Evolutionary conservation across 192 early-diverging fungal genomes (phyloP), one percentile per base, ranked within the genome.

Genomic region (Podila verticillata): DNA sequence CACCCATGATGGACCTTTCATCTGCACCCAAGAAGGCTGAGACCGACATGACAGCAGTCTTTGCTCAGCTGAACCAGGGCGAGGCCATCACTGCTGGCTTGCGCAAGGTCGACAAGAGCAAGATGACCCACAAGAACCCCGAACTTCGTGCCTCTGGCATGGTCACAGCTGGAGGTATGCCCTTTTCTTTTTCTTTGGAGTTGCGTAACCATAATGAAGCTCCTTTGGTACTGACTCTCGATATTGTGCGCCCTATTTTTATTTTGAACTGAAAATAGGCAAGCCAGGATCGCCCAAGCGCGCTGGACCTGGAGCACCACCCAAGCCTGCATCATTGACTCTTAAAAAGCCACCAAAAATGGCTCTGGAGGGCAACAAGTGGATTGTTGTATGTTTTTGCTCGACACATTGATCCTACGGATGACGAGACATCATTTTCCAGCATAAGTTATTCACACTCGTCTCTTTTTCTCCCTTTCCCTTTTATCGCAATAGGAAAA

Each of bases 81-180:
- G 83, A 84, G 56, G 83, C 63, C 8, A 84, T 94, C 65, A 93
- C 94, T 4, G 61, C 91, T 35, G 93, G 92, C n/a, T 84, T 99
- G 74, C 92, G 94, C 60, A 97, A 97, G 82, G 98, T 99, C 2
- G 96, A 97, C 67, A 94, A 92, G 83, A 90, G 87, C 68, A 92
- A 99, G 83, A 99, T 98, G 97, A 99, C 96, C 17, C 97, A 99
- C 87, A 99, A 99, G 85, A 99, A 99, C 90, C 97, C 97, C 1
- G 87, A 88, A 19, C 82, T 99, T 24, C 91, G 97, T 35, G 89
- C 88, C 7, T 80, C 84, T 44, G 83, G 88, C 35, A 75, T 87
- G 26, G 94, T 95, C n/a, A 78, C 80, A 19, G 57, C 73, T 48
- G 24, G 63, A 54, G 73, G 66, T 68, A 61, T 65, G 15, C 28